phyloP scores from a whole-genome alignment of 306 rosid species.

The Glycyrrhiza uralensis region DNA sequence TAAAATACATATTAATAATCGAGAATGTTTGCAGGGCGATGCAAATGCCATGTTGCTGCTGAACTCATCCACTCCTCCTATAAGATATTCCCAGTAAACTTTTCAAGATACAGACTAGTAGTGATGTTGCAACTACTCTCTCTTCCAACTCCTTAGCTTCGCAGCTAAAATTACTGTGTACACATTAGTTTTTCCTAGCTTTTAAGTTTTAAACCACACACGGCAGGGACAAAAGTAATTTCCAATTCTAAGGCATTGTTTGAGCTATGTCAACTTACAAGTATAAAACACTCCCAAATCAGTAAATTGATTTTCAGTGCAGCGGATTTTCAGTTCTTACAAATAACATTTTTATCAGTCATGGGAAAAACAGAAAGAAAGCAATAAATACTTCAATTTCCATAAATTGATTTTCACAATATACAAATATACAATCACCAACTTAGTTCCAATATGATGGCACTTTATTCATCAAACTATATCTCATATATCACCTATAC shows the following conservation, averaged over 20 bases:
- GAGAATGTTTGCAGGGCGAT: neutral
- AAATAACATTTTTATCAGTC: neutral
- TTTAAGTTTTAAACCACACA: neutral
- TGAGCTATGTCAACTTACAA: neutral
- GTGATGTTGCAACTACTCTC: neutral
- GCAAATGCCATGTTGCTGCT: neutral
- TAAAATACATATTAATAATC: neutral
- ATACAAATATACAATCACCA: conserved; percentile 19
- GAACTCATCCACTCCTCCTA: neutral
- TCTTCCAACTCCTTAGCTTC: neutral
- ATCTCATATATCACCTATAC: neutral
- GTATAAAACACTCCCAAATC: neutral
- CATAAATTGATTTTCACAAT: neutral
- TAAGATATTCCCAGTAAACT: neutral
- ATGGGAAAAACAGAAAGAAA: neutral
- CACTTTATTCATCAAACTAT: conserved; percentile 21
- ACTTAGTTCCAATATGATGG: neutral
- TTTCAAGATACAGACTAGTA: neutral
- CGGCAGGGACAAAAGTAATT: neutral
- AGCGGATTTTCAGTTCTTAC: neutral
- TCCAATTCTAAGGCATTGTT: neutral
- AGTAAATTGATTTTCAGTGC: neutral
- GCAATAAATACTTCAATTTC: neutral
- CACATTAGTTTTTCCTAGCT: neutral
- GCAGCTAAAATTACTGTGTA: neutral